Percentiles rank a stretch among this genome's conserved stretches.
These are phyloP conservation scores for Kwoniella bestiolae DNA, from an alignment of 768 basidiomycete genomes.

Conservation along the genomic window DNA sequence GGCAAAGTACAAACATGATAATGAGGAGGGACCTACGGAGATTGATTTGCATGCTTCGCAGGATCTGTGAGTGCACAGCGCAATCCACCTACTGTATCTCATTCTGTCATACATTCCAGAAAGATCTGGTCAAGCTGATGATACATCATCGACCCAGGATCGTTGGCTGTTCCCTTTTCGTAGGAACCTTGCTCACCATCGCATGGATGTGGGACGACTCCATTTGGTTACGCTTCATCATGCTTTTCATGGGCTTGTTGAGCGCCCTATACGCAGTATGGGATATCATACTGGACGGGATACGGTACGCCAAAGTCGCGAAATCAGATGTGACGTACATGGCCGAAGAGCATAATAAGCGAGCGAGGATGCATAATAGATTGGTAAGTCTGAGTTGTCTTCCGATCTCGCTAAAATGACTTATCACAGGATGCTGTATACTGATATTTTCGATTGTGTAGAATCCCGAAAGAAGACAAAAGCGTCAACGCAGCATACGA, in stretches of 20 bases:
- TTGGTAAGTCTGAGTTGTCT: too few relatives aligned
- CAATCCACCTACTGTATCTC: background rate
- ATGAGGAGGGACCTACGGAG: conserved; percentile 17
- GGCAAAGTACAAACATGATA: conserved; percentile 11
- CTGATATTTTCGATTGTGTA: background rate
- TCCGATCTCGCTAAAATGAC: too few relatives aligned
- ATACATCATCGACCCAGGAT: too few relatives aligned
- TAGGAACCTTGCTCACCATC: conserved; percentile 12
- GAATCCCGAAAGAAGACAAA: conserved; percentile 8
- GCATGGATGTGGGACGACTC: conserved; percentile 43
- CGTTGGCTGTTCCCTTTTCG: conserved; percentile 16
- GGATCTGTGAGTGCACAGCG: conserved; percentile 16
- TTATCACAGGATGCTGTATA: background rate
- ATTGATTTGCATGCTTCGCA: conserved; percentile 26
- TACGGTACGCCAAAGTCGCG: conserved; percentile 22
- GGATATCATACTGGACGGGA: conserved; percentile 44
- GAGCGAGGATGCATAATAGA: conserved; percentile 1
- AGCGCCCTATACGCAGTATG: conserved; percentile 43
- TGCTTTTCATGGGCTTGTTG: conserved; percentile 45
- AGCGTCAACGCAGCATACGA: conserved; percentile 2
- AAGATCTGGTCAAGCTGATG: too few relatives aligned
- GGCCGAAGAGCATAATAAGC: conserved; percentile 23
- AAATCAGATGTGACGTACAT: conserved; percentile 36
- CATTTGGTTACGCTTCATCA: conserved; percentile 41
- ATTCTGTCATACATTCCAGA: too few relatives aligned